Evolutionary conservation across 768 basidiomycete species (phyloP), one percentile per base, ranked within the genome.

Genomic region (Termitomyces sp.): DNA sequence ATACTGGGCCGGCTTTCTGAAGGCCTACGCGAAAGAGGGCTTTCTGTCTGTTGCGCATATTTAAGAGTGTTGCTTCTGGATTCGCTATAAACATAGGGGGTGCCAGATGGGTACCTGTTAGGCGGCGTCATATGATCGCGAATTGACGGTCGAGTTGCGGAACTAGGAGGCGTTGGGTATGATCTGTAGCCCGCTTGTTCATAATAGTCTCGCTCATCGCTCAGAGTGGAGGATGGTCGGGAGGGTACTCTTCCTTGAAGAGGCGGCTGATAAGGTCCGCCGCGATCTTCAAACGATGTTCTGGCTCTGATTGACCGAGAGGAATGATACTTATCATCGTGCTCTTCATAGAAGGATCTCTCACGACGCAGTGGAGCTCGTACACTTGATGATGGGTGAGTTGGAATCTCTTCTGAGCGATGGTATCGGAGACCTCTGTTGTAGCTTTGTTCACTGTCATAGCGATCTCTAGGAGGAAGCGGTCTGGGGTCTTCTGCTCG

Each of bases 211-310:
- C 60, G 53, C 24, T 61, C 63, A 20, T 64, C 63, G 46, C 42
- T 59, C 14, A 57, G 55, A 42, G 58, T 61, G 10, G 63, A 61
- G 2, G 63, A 46, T 33, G 58, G 57, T 3, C 58, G 56, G 38
- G 63, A 55, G 33, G 60, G 56, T 0, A 54, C 54, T 36, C 58
- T 24, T 1, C 54, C 58, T 18, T 42, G 32, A 3, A 52, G 46
- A 45, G 60, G 54, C 3, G 58, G 56, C 26, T 56, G 54, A 49
- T 61, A 57, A 35, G 61, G 22, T 42, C 46, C 26, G 26, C 63
- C 43, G 16, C 63, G 62, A 33, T 66, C 67, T 36, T 61, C 64
- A 49, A 70, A 71, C 20, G 71, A 70, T 33, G 65, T 22, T 50
- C 70, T 69, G 12, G 63, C 57, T 44, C 64, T 65, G 33, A 68